Evolutionary conservation across 352 stramenopile genomes (phyloP).

Genomic region (Pythium sp.): DNA sequence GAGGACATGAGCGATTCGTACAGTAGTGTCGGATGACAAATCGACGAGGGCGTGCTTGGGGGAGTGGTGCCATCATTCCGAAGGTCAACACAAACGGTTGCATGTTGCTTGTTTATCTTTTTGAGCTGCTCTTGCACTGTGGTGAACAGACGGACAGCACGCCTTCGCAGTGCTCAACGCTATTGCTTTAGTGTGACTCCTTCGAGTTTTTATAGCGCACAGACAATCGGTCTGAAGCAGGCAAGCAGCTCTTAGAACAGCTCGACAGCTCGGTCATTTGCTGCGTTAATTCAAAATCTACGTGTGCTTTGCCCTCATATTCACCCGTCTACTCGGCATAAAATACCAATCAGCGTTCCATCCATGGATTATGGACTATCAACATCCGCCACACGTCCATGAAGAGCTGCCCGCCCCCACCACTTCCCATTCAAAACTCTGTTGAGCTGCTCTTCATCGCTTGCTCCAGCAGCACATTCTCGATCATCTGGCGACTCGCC

Average conservation of each 20-base stretch:
- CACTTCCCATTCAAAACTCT: background rate
- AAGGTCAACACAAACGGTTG: background rate
- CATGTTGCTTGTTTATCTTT: background rate
- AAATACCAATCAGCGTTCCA: background rate
- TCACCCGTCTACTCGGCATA: background rate
- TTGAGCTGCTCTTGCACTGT: background rate
- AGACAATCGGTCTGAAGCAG: too few species aligned
- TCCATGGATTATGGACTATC: background rate
- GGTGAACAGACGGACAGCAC: background rate
- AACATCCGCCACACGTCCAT: background rate
- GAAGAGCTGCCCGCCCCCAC: background rate
- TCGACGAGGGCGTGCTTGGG: background rate
- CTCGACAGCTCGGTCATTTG: too few species aligned
- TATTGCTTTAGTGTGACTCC: too few species aligned
- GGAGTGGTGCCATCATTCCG: background rate
- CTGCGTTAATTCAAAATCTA: background rate
- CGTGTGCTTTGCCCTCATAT: background rate
- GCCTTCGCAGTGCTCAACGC: background rate
- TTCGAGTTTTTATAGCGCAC: too few species aligned
- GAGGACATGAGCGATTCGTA: background rate
- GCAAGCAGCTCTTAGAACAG: background rate
- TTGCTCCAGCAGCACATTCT: conserved; percentile 37
- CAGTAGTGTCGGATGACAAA: background rate
- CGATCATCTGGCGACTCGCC: conserved; percentile 44
- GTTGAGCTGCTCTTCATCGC: background rate